phyloP scores from a whole-genome alignment of 2,329 filamentous ascomycete species.

The Trichoderma sp. region DNA sequence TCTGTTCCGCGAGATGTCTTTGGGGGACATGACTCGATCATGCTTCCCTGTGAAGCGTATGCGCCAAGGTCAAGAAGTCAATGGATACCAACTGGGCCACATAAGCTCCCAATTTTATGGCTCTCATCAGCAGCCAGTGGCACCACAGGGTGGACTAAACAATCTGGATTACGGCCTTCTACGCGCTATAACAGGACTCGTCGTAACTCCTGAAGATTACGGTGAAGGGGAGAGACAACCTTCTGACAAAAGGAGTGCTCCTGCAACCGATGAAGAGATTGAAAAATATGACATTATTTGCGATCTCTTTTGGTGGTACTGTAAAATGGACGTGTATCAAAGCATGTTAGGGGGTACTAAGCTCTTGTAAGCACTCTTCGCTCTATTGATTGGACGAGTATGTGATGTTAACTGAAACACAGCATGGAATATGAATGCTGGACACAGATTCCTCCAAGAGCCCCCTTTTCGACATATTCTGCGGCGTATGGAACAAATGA shows the following conservation, averaged over 20 bases:
- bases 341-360: conserved; percentile 83
- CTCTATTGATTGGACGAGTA: neutral
- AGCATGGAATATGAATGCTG: conserved; percentile 80
- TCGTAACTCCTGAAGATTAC: conserved; percentile 43
- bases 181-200: conserved; percentile 44
- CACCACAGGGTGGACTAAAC: conserved; percentile 23
- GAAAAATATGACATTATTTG: conserved; percentile 78
- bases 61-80: conserved; percentile 30
- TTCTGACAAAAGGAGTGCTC: conserved; percentile 30
- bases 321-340: conserved; percentile 91
- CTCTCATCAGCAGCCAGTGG: conserved; percentile 33
- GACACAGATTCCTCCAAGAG: conserved; percentile 85
- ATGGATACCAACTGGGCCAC: conserved; percentile 2
- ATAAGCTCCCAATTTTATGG: conserved; percentile 14
- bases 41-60: conserved; percentile 64
- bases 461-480: conserved; percentile 73
- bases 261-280: conserved; percentile 62
- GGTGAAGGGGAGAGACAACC: conserved; percentile 38
- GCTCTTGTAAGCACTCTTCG: conserved; percentile 67
- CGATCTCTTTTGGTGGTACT: conserved; percentile 95
- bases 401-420: conserved; percentile 29
- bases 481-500: conserved; percentile 83
- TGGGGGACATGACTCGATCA: conserved; percentile 69
- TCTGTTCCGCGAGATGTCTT: conserved; percentile 80
- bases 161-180: conserved; percentile 48